These are phyloP conservation scores for Colletotrichum lini DNA, from an alignment of 2,329 filamentous ascomycete species.

Conservation along the genomic window DNA sequence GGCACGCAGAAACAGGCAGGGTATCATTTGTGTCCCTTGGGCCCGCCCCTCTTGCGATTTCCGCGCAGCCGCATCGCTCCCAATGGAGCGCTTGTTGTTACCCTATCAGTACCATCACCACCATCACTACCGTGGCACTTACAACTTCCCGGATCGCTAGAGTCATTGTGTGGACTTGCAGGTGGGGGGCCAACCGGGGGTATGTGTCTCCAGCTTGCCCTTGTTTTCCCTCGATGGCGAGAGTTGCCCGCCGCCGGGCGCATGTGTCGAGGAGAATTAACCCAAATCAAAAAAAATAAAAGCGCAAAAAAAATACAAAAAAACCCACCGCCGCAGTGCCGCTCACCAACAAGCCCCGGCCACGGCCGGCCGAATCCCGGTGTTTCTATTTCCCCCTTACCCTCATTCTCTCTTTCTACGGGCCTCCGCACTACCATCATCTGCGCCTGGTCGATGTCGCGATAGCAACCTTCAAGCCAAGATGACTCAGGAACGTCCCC, in stretches of 20 bases:
- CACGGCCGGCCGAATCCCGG: slow-evolving; percentile 33
- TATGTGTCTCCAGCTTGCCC: slow-evolving; percentile 2
- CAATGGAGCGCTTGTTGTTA: slow-evolving; percentile 40
- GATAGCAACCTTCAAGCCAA: slow-evolving; percentile 21
- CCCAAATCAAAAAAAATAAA: too few relatives aligned
- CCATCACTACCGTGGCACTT: background rate
- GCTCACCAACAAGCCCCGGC: slow-evolving; percentile 10
- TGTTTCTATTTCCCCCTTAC: slow-evolving; percentile 23
- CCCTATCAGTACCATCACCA: slow-evolving; percentile 12
- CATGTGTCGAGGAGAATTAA: background rate
- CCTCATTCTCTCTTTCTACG: slow-evolving; percentile 10
- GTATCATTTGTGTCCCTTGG: slow-evolving; percentile 1
- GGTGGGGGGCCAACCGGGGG: slow-evolving; percentile 28
- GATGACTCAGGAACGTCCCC: slow-evolving; percentile 30
- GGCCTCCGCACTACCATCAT: slow-evolving; percentile 11
- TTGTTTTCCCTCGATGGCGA: background rate
- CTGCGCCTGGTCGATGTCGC: slow-evolving; percentile 21
- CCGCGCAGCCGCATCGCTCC: slow-evolving; percentile 24
- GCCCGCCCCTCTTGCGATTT: background rate
- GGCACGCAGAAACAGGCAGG: slow-evolving; percentile 1
- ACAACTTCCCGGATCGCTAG: background rate
- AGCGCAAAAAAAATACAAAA: background rate
- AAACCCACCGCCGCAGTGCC: background rate
- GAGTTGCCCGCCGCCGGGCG: slow-evolving; percentile 5
- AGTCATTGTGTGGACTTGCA: slow-evolving; percentile 19